Conservation (phyloP, 139 green algal species). For the Tetraselmis striata region DNA sequence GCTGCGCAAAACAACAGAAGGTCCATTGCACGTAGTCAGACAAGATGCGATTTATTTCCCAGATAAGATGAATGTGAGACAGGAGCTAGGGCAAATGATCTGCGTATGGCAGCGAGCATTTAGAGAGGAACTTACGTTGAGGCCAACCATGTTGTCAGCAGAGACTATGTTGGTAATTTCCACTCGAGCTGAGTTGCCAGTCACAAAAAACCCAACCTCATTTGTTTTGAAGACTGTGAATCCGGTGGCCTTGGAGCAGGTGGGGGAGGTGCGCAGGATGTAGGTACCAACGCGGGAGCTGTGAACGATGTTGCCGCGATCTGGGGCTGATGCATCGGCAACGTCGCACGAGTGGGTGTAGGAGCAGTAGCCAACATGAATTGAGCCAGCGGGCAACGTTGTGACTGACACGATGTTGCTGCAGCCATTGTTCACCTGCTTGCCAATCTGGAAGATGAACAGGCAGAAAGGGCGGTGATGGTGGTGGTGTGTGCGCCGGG, state of each 20-base stretch:
- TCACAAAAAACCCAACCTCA: background rate
- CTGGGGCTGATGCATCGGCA: background rate
- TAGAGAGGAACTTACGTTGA: background rate
- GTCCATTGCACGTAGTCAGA: too few relatives aligned
- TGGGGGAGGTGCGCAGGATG: background rate
- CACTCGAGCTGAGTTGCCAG: background rate
- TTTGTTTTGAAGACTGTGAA: background rate
- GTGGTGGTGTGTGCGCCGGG: too few relatives aligned
- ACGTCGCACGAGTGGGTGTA: background rate
- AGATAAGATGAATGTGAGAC: too few relatives aligned
- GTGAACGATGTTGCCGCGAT: background rate
- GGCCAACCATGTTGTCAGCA: background rate
- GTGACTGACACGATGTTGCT: background rate
- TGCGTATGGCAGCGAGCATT: too few relatives aligned
- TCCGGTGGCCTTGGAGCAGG: background rate
- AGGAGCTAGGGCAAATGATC: too few relatives aligned
- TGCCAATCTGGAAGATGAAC: too few relatives aligned
- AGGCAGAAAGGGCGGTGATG: too few relatives aligned
- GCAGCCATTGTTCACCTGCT: too few relatives aligned
- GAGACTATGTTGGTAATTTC: background rate
- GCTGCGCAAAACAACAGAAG: background rate
- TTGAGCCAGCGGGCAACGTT: background rate
- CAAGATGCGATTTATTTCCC: too few relatives aligned
- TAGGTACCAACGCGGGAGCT: background rate
- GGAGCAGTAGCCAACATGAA: background rate